Conservation (phyloP, 1,284 basidiomycete genomes). For the Porphyrellus sp. region DNA sequence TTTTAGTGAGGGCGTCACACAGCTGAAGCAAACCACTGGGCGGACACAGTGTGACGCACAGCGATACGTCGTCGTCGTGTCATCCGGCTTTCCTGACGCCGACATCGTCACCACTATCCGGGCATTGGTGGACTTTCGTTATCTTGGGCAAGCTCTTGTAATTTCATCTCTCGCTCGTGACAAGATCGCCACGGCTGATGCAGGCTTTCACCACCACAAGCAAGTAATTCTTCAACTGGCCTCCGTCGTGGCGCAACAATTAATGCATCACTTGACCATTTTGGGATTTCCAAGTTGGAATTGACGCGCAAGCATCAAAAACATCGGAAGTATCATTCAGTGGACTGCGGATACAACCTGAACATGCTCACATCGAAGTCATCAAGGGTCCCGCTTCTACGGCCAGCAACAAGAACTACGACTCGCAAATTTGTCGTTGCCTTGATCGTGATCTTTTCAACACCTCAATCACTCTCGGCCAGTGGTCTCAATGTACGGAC, state of each 20-base stretch:
- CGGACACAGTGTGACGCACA: not conserved
- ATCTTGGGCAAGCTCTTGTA: not conserved
- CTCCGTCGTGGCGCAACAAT: not conserved
- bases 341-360: not conserved
- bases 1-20: not conserved
- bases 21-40: not conserved
- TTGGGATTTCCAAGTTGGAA: not conserved
- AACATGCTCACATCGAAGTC: not conserved
- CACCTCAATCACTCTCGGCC: too few species aligned
- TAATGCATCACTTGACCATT: not conserved
- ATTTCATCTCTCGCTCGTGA: not conserved
- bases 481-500: too few species aligned
- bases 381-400: not conserved
- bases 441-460: not conserved
- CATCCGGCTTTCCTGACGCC: not conserved
- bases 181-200: not conserved
- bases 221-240: not conserved
- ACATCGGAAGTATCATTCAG: not conserved
- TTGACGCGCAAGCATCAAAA: not conserved
- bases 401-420: not conserved
- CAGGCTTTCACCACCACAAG: conserved; percentile 2
- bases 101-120: not conserved
- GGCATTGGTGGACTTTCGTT: not conserved
- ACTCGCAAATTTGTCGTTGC: not conserved
- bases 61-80: not conserved